phyloP scores from a whole-genome alignment of 2,329 filamentous ascomycete species.

The Colletotrichum sp. region DNA sequence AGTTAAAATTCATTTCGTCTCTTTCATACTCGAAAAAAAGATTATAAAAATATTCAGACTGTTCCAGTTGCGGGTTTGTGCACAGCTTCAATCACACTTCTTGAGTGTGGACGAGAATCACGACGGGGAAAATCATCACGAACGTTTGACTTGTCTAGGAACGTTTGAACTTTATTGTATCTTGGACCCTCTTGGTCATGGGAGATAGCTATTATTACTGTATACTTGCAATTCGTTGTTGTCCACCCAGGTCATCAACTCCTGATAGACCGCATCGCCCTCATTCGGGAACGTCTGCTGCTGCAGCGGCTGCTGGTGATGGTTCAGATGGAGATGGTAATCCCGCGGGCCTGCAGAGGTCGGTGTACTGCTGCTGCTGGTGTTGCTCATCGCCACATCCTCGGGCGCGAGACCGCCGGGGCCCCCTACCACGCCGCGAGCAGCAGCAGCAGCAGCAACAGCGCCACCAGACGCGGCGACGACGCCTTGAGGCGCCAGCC shows the following conservation, averaged over 20 bases:
- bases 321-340: background rate
- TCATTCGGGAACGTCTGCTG: conserved; percentile 24
- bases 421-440: background rate
- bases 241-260: conserved; percentile 42
- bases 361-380: background rate
- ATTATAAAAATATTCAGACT: background rate
- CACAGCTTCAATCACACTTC: background rate
- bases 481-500: conserved; percentile 8
- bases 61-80: background rate
- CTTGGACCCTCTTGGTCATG: background rate
- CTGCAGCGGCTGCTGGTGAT: background rate
- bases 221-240: conserved; percentile 29
- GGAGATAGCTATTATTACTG: conserved; percentile 11
- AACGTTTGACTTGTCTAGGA: background rate
- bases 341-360: background rate
- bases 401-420: background rate
- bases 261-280: conserved; percentile 36
- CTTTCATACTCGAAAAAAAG: background rate
- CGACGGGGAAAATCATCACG: background rate
- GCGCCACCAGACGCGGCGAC: background rate
- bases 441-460: background rate
- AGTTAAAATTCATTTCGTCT: conserved; percentile 2
- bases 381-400: background rate
- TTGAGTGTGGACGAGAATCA: background rate
- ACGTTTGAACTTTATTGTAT: background rate